Percentiles rank a stretch among this genome's conserved stretches.
These are phyloP conservation scores for Aspergillus versicolor DNA, from an alignment of 2,329 filamentous ascomycete species.

Conservation along the genomic window DNA sequence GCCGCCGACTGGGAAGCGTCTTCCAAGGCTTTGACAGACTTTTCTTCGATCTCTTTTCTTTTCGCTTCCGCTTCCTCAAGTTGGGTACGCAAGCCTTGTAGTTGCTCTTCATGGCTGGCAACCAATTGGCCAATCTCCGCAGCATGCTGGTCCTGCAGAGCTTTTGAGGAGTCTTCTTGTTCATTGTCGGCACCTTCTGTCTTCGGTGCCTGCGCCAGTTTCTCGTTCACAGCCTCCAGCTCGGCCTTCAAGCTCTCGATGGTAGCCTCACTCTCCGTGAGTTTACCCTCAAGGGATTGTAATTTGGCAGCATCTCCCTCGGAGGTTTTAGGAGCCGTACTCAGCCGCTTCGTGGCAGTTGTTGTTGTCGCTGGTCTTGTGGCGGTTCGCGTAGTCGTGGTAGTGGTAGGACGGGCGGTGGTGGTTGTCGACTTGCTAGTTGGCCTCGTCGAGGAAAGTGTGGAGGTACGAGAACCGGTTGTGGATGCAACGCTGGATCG, in stretches of 20 bases:
- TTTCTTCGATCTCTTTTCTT: slow-evolving; percentile 38
- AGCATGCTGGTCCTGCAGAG: slow-evolving; percentile 31
- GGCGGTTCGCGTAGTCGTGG: slow-evolving; percentile 19
- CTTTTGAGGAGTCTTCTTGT: slow-evolving; percentile 22
- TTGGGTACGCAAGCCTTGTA: slow-evolving; percentile 32
- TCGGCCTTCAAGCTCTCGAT: slow-evolving; percentile 34
- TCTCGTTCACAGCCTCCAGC: slow-evolving; percentile 36
- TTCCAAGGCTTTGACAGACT: slow-evolving; percentile 38
- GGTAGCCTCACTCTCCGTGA: slow-evolving; percentile 37
- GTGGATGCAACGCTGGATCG: slow-evolving; percentile 39
- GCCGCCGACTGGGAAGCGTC: slow-evolving; percentile 37
- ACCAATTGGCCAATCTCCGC: slow-evolving; percentile 35
- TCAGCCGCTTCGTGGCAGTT: slow-evolving; percentile 35
- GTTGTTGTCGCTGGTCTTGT: slow-evolving; percentile 17
- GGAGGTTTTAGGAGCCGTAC: slow-evolving; percentile 32
- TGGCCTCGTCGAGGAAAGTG: slow-evolving; percentile 26
- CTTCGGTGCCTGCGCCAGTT: slow-evolving; percentile 30
- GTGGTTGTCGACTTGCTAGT: slow-evolving; percentile 27
- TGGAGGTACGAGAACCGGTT: slow-evolving; percentile 20
- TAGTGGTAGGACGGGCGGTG: slow-evolving; percentile 26
- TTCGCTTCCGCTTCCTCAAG: slow-evolving; percentile 38
- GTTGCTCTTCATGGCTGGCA: slow-evolving; percentile 31
- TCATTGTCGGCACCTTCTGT: slow-evolving; percentile 24
- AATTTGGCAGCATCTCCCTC: slow-evolving; percentile 34
- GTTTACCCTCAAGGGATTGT: slow-evolving; percentile 34